Conservation (phyloP, 2,329 filamentous ascomycete species). For the Diaporthe amygdali region DNA sequence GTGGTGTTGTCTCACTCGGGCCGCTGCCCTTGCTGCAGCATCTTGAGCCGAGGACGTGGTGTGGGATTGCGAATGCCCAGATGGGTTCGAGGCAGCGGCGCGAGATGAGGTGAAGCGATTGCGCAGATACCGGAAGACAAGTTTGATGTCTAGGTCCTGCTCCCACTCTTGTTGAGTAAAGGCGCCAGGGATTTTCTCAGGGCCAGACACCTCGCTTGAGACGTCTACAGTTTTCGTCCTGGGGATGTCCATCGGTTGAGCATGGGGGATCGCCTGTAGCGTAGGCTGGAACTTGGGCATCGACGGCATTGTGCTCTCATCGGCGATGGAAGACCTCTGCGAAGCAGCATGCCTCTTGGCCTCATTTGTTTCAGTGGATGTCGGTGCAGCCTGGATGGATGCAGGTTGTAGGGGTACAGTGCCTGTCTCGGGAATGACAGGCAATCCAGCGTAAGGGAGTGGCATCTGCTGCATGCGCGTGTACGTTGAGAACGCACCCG, state of each 20-base stretch:
- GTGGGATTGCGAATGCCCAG: constrained; percentile 52
- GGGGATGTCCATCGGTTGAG: constrained; percentile 43
- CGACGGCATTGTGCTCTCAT: constrained; percentile 12
- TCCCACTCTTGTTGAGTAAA: constrained; percentile 89
- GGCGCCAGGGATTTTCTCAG: constrained; percentile 26
- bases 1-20: constrained; percentile 86
- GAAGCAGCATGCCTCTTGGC: constrained; percentile 25
- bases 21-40: constrained; percentile 72
- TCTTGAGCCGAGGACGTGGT: constrained; percentile 62
- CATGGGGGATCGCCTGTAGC: constrained; percentile 42
- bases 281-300: constrained; percentile 51
- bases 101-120: constrained; percentile 69
- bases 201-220: constrained; percentile 24
- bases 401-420: constrained; percentile 33
- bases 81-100: constrained; percentile 43
- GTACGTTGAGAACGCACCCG: constrained; percentile 88
- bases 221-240: constrained; percentile 32
- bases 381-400: constrained; percentile 17
- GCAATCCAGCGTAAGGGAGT: constrained; percentile 80
- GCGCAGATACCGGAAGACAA: constrained; percentile 88
- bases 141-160: constrained; percentile 84
- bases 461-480: constrained; percentile 66
- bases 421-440: constrained; percentile 63
- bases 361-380: constrained; percentile 20
- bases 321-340: constrained; percentile 14